A percentile compares a stretch with the other conserved stretches of the same genome.
Evolutionary conservation across 371 early-diverging fungal species (phyloP).

Genomic region (Mucor sp.): DNA sequence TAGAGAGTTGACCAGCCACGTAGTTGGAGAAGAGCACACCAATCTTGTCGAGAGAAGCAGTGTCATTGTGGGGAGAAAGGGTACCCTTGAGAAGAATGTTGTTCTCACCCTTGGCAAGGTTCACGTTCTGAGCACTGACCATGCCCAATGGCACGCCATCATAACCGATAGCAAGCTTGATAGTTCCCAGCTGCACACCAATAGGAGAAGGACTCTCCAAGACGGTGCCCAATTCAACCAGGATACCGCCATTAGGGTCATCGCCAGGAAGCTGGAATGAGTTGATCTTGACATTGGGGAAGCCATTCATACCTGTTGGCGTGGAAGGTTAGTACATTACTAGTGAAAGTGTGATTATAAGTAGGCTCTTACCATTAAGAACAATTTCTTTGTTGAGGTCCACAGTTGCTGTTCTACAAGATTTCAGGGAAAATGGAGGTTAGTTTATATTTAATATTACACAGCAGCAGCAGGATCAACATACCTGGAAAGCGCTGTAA

Average conservation of each 20-base stretch:
- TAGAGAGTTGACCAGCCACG: slow-evolving; percentile 50
- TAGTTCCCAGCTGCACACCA: slow-evolving; percentile 59
- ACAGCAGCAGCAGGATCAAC: slow-evolving; percentile 7
- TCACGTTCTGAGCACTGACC: slow-evolving; percentile 46
- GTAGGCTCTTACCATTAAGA: slow-evolving; percentile 32
- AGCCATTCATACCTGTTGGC: slow-evolving; percentile 46
- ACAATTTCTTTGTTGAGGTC: slow-evolving; percentile 43
- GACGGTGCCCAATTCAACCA: slow-evolving; percentile 54
- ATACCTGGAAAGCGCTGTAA: slow-evolving; percentile 59
- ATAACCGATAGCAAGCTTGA: slow-evolving; percentile 53
- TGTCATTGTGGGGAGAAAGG: slow-evolving; percentile 49
- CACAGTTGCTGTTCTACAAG: slow-evolving; percentile 44
- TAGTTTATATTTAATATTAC: not conserved
- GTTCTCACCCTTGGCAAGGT: slow-evolving; percentile 47
- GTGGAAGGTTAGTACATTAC: not conserved
- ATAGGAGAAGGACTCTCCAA: slow-evolving; percentile 63
- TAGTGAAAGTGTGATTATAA: not conserved
- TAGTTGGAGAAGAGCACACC: slow-evolving; percentile 57
- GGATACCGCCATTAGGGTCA: slow-evolving; percentile 58
- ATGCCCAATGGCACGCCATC: slow-evolving; percentile 54
- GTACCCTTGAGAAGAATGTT: slow-evolving; percentile 55
- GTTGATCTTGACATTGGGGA: slow-evolving; percentile 55
- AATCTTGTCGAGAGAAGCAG: slow-evolving; percentile 46
- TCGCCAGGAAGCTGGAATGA: slow-evolving; percentile 60
- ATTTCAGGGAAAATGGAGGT: slow-evolving; percentile 27